Percentiles rank a stretch among this genome's conserved stretches.
phyloP scores from a whole-genome alignment of 768 basidiomycete species.

The Multifurca ochricompacta region DNA sequence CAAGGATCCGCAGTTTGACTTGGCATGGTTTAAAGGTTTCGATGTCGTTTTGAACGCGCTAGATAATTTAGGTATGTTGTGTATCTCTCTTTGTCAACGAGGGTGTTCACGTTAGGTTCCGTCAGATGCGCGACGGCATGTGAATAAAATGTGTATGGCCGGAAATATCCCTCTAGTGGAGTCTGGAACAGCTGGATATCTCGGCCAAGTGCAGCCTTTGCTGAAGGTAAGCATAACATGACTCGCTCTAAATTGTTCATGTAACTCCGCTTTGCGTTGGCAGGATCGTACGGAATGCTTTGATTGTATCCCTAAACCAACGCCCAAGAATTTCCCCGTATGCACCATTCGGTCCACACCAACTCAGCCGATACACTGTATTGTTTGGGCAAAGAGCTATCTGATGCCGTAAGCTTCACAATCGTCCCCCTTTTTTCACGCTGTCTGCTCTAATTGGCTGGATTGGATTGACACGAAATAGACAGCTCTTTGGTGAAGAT shows the following conservation, averaged over 20 bases:
- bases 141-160: constrained; percentile 97
- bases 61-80: constrained; percentile 82
- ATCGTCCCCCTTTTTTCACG: background rate
- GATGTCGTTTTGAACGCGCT: constrained; percentile 93
- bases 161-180: constrained; percentile 87
- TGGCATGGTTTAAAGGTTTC: constrained; percentile 85
- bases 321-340: constrained; percentile 92
- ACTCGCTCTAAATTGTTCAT: background rate
- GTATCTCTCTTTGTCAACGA: background rate
- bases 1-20: constrained; percentile 84
- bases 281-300: constrained; percentile 92
- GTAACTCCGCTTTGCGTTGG: background rate
- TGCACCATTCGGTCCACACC: constrained; percentile 98
- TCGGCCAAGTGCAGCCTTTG: constrained; percentile 94
- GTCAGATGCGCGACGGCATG: constrained; percentile 88
- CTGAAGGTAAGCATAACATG: constrained; percentile 50
- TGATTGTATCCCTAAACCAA: constrained; percentile 89
- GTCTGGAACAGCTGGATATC: constrained; percentile 93
- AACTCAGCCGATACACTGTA: constrained; percentile 95
- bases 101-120: background rate
- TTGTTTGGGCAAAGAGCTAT: constrained; percentile 98
- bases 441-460: background rate
- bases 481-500: constrained; percentile 93
- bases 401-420: constrained; percentile 65
- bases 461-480: constrained; percentile 26